Conservation (phyloP, 1,139 yeast genomes). For the Kodamaea sp. region DNA sequence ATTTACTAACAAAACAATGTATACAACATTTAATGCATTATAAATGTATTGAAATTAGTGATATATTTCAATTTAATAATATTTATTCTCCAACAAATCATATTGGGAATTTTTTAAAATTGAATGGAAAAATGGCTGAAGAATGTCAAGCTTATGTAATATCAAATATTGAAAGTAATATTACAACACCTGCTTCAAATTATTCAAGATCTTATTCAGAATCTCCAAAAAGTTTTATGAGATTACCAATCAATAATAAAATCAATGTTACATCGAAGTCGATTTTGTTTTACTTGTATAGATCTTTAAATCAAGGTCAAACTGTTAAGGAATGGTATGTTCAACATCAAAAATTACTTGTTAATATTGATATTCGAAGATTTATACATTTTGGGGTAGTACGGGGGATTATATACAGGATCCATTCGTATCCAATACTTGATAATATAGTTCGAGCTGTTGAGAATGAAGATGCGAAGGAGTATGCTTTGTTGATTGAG, state of each 20-base stretch:
- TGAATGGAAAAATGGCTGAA: conserved; percentile 57
- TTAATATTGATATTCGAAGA: conserved; percentile 72
- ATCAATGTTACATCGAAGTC: conserved; percentile 55
- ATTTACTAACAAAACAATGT: conserved; percentile 74
- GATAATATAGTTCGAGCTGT: conserved; percentile 35
- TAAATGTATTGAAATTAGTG: conserved; percentile 76
- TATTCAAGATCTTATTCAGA: conserved; percentile 1
- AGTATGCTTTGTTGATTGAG: conserved; percentile 29
- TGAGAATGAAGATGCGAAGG: conserved; percentile 28
- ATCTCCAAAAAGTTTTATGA: conserved; percentile 8
- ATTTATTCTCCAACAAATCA: conserved; percentile 86
- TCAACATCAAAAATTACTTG: conserved; percentile 54
- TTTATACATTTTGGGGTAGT: conserved; percentile 85
- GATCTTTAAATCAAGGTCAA: conserved; percentile 75
- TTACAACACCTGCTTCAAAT: conserved; percentile 7
- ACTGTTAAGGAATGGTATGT: conserved; percentile 78
- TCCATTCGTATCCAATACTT: conserved; percentile 69
- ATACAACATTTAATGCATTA: conserved; percentile 90
- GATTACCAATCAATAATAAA: conserved; percentile 1
- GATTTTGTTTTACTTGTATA: conserved; percentile 67
- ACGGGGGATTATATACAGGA: conserved; percentile 77
- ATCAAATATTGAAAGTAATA: conserved; percentile 12
- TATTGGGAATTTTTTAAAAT: conserved; percentile 62
- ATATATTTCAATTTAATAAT: conserved; percentile 84
- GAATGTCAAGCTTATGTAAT: conserved; percentile 84